phyloP scores from a whole-genome alignment of 2,329 filamentous ascomycete species.

The Fusarium humuli region DNA sequence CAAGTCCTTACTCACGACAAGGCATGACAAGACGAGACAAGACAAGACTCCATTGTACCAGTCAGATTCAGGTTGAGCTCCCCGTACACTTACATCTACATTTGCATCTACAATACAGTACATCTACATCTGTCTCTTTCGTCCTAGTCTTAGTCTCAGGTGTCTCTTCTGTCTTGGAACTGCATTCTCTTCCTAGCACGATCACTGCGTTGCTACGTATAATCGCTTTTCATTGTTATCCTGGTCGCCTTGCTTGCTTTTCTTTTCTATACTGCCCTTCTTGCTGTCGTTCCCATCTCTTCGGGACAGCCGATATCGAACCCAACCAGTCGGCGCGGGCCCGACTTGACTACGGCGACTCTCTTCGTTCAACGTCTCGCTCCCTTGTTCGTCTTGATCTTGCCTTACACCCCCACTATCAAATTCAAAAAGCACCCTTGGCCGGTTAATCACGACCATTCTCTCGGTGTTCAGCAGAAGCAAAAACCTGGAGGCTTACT shows the following conservation, averaged over 20 bases:
- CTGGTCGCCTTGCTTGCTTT: not conserved
- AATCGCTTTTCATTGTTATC: not conserved
- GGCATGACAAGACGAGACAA: constrained; percentile 17
- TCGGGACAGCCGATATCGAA: constrained; percentile 39
- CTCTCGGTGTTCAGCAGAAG: constrained; percentile 27
- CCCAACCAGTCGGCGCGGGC: constrained; percentile 45
- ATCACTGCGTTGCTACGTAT: constrained; percentile 24
- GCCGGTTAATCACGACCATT: constrained; percentile 36
- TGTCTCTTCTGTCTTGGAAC: constrained; percentile 11
- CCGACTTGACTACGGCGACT: constrained; percentile 36
- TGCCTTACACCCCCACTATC: constrained; percentile 37
- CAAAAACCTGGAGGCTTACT: constrained; percentile 36
- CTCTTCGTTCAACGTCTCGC: constrained; percentile 34
- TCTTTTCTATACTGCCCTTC: constrained; percentile 32
- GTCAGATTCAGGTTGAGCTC: constrained; percentile 28
- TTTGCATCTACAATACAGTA: constrained; percentile 16
- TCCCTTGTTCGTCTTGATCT: constrained; percentile 37
- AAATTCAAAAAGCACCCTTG: constrained; percentile 16
- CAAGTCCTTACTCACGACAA: constrained; percentile 18
- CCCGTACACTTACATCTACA: constrained; percentile 10
- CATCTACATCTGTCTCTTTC: constrained; percentile 5
- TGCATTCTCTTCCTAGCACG: constrained; percentile 21
- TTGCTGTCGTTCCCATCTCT: constrained; percentile 43
- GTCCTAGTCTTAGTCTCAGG: constrained; percentile 16
- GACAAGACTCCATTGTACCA: constrained; percentile 33